phyloP scores from a whole-genome alignment of 2,329 filamentous ascomycete genomes.

The Apiospora marii region DNA sequence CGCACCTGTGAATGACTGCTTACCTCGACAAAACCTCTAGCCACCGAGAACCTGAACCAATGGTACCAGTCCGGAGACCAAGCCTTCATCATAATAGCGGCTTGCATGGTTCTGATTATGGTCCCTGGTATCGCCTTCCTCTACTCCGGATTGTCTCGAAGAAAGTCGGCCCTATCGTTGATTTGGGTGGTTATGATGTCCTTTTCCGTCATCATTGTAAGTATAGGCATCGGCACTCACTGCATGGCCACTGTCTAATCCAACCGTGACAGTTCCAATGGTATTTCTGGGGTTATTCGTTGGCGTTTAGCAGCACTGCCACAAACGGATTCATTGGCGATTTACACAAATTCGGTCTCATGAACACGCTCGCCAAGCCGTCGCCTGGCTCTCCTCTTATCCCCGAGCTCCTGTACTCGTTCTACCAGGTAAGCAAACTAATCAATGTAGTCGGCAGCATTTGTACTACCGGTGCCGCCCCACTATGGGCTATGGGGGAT shows the following conservation, averaged over 20 bases:
- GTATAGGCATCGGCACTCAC: neutral
- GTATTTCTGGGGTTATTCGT: constrained; percentile 99
- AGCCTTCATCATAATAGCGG: constrained; percentile 88
- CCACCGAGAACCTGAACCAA: constrained; percentile 88
- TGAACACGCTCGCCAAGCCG: constrained; percentile 82
- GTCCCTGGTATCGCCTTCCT: constrained; percentile 95
- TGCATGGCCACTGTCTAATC: neutral
- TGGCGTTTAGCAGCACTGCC: constrained; percentile 84
- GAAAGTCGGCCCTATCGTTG: constrained; percentile 96
- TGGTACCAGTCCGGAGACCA: constrained; percentile 93
- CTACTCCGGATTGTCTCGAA: constrained; percentile 95
- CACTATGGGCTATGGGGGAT: neutral
- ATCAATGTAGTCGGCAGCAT: too few species aligned
- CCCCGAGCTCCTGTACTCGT: constrained; percentile 89
- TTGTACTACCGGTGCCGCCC: neutral
- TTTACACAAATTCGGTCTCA: constrained; percentile 86
- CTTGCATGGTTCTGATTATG: constrained; percentile 97
- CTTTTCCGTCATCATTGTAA: constrained; percentile 77
- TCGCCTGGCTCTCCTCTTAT: constrained; percentile 89
- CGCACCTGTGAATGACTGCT: constrained; percentile 1
- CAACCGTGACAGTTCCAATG: constrained; percentile 79
- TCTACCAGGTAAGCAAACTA: constrained; percentile 76
- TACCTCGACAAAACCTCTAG: constrained; percentile 54
- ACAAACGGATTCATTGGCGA: constrained; percentile 93
- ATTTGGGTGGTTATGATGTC: constrained; percentile 98